Percentiles rank a stretch among this genome's conserved stretches.
These are phyloP conservation scores for Leptodermis oblonga DNA, from an alignment of 257 asterid species.

Conservation along the genomic window DNA sequence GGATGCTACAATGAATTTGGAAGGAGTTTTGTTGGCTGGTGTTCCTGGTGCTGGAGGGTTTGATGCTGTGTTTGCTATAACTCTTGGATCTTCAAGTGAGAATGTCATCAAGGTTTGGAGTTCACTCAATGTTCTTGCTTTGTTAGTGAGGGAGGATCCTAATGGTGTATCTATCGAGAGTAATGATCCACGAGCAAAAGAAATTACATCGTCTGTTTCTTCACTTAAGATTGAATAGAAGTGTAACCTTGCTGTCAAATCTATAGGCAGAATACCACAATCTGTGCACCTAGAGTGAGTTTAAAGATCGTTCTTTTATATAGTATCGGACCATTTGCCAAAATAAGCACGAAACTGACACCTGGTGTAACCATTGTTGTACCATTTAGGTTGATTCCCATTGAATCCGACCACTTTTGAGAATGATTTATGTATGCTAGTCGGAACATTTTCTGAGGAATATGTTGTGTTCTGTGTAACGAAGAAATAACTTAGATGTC, in stretches of 20 bases:
- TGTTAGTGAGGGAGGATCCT: conserved; percentile 87
- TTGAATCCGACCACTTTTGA: background rate
- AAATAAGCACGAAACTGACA: conserved; percentile 11
- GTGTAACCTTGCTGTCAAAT: background rate
- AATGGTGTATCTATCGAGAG: conserved; percentile 66
- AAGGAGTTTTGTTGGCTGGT: conserved; percentile 84
- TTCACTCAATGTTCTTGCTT: conserved; percentile 66
- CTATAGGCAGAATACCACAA: conserved; percentile 2
- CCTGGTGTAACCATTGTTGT: conserved; percentile 8
- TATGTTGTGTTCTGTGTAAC: background rate
- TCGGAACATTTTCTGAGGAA: background rate
- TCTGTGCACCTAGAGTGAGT: background rate
- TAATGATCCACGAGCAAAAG: conserved; percentile 60
- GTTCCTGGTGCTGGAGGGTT: conserved; percentile 99
- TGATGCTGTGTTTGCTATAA: conserved; percentile 82
- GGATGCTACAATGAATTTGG: conserved; percentile 68
- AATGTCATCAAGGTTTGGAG: conserved; percentile 66
- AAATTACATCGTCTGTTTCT: conserved; percentile 50
- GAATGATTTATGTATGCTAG: background rate
- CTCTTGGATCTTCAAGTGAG: conserved; percentile 57
- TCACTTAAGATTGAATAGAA: conserved; percentile 44
- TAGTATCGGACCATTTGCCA: background rate
- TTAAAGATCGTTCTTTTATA: background rate
- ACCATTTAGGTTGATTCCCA: background rate
- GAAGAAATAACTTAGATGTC: too few species aligned